phyloP scores from a whole-genome alignment of 2,329 filamentous ascomycete species.

The Penicillium fuscoglaucum region DNA sequence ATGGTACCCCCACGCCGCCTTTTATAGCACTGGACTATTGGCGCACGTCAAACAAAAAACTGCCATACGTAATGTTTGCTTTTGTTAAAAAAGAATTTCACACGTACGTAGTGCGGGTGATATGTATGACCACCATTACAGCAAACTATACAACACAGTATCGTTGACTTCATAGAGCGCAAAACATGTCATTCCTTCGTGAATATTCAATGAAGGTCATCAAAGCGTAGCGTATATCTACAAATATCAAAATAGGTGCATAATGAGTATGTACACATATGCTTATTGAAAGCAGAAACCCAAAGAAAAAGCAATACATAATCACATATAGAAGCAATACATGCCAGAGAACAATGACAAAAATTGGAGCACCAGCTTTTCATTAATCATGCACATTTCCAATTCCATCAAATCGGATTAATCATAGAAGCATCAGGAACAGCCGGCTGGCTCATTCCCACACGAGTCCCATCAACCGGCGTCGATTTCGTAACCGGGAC shows the following conservation, averaged over 20 bases:
- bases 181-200: not conserved
- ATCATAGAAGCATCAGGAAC: slow-evolving; percentile 35
- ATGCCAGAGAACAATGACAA: not conserved
- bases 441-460: slow-evolving; percentile 19
- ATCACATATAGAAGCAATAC: too few species aligned
- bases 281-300: not conserved
- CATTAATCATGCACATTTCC: slow-evolving; percentile 12
- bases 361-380: not conserved
- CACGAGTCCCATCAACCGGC: slow-evolving; percentile 2
- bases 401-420: slow-evolving; percentile 35
- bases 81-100: too few species aligned
- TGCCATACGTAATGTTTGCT: not conserved
- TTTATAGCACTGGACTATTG: not conserved
- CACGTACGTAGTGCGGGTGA: rapidly evolving
- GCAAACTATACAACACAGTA: not conserved
- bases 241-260: not conserved
- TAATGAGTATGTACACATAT: slow-evolving; percentile 1
- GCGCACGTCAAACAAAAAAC: not conserved
- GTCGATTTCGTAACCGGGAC: slow-evolving; percentile 22
- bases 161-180: not conserved
- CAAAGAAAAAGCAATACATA: not conserved
- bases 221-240: not conserved
- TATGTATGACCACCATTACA: not conserved
- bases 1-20: not conserved
- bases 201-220: not conserved